These are phyloP conservation scores for Metrosideros polymorpha DNA, from an alignment of 441 rosid species.

Conservation along the genomic window DNA sequence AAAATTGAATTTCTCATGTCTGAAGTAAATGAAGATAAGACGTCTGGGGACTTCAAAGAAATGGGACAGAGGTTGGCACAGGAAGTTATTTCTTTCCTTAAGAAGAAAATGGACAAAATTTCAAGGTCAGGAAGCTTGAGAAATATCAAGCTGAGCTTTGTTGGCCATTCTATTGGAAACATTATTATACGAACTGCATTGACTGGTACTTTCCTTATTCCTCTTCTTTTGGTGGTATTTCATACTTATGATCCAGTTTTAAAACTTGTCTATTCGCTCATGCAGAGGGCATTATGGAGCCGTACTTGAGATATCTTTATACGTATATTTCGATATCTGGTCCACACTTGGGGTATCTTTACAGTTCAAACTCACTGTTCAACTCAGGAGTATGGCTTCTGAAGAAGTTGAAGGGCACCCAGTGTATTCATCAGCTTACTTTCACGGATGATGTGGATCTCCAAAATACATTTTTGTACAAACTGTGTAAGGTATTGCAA, in stretches of 20 bases:
- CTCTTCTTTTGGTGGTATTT: not conserved
- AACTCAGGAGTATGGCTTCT: slow-evolving; percentile 90
- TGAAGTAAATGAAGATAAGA: slow-evolving; percentile 77
- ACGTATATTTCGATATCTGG: slow-evolving; percentile 85
- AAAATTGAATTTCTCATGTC: slow-evolving; percentile 89
- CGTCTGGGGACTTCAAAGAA: slow-evolving; percentile 82
- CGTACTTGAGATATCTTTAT: slow-evolving; percentile 51
- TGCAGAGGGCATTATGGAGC: slow-evolving; percentile 81
- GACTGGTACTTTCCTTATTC: slow-evolving; percentile 40
- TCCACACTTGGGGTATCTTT: slow-evolving; percentile 88
- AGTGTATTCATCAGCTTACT: slow-evolving; percentile 93
- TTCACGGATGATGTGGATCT: slow-evolving; percentile 87
- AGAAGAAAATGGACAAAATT: slow-evolving; percentile 68
- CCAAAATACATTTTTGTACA: slow-evolving; percentile 63
- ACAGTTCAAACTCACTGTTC: slow-evolving; percentile 89
- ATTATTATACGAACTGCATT: slow-evolving; percentile 82
- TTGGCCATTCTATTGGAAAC: slow-evolving; percentile 95
- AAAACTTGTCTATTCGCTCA: not conserved
- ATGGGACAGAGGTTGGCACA: slow-evolving; percentile 88
- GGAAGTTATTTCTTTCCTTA: slow-evolving; percentile 70
- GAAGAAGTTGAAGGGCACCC: slow-evolving; percentile 83
- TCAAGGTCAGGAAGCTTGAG: slow-evolving; percentile 45
- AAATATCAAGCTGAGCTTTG: slow-evolving; percentile 79
- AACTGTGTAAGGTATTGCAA: slow-evolving; percentile 62
- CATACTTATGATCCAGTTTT: not conserved